phyloP scores from a whole-genome alignment of 2,329 filamentous ascomycete species.

The Paecilomyces fulvus region DNA sequence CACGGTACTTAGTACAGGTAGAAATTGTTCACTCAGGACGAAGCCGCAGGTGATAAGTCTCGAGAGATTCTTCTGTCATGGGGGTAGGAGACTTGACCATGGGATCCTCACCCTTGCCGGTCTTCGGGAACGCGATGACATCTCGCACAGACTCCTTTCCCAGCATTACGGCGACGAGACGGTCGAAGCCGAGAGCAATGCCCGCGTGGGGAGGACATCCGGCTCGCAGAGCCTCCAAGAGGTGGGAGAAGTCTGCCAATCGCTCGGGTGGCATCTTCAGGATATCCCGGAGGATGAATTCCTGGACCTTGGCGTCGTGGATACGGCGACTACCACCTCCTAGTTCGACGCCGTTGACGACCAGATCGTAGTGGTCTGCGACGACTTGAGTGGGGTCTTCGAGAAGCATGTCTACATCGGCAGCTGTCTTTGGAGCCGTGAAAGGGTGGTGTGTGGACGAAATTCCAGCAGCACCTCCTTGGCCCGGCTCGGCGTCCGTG shows the following conservation, averaged over 20 bases:
- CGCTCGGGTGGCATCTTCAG: constrained; percentile 66
- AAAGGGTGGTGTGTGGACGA: constrained; percentile 92
- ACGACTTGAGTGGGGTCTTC: constrained; percentile 62
- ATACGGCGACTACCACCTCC: constrained; percentile 91
- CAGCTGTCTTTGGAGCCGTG: constrained; percentile 67
- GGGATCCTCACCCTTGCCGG: constrained; percentile 76
- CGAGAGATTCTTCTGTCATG: constrained; percentile 53
- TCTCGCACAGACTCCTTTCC: constrained; percentile 72
- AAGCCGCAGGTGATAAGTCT: constrained; percentile 50
- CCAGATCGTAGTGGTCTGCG: constrained; percentile 91
- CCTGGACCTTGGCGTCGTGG: constrained; percentile 73
- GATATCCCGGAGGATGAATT: constrained; percentile 74
- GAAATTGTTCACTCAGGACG: constrained; percentile 10
- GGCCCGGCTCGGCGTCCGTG: constrained; percentile 60
- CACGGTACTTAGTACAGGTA: background rate
- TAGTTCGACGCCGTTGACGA: constrained; percentile 89
- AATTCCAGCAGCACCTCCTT: constrained; percentile 73
- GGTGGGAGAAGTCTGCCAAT: constrained; percentile 72
- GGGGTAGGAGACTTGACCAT: constrained; percentile 69
- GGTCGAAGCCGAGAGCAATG: constrained; percentile 85
- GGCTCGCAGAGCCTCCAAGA: constrained; percentile 70
- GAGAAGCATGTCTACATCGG: constrained; percentile 66
- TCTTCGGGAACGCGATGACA: constrained; percentile 96
- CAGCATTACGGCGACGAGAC: constrained; percentile 71
- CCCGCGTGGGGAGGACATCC: constrained; percentile 95